Conservation (phyloP, 108 stramenopile species). For the Skeletonema tropicum region DNA sequence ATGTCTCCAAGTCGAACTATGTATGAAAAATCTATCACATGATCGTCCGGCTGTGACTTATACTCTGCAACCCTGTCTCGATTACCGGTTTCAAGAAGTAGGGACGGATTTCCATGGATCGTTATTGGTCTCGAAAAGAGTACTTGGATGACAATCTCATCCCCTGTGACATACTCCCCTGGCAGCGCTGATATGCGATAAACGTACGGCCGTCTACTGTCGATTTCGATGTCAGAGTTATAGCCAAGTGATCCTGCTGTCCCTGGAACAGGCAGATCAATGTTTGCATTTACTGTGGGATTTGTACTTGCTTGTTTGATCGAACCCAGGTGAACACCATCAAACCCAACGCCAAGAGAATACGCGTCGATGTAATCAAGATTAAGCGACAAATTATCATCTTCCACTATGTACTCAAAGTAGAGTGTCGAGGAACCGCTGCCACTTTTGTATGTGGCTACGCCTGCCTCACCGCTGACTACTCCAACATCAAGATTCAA, state of each 20-base stretch:
- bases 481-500: slow-evolving; percentile 53
- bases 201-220: slow-evolving; percentile 56
- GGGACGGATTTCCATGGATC: slow-evolving; percentile 51
- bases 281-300: slow-evolving; percentile 43
- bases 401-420: slow-evolving; percentile 47
- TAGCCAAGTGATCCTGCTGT: slow-evolving; percentile 44
- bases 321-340: slow-evolving; percentile 31
- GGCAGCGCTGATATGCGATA: slow-evolving; percentile 30
- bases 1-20: slow-evolving; percentile 59
- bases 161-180: slow-evolving; percentile 32
- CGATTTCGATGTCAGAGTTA: slow-evolving; percentile 48
- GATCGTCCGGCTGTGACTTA: slow-evolving; percentile 39
- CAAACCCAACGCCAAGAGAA: slow-evolving; percentile 36
- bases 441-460: slow-evolving; percentile 41
- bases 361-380: slow-evolving; percentile 48
- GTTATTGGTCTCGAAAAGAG: slow-evolving; percentile 55
- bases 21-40: slow-evolving; percentile 56
- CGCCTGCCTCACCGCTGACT: slow-evolving; percentile 18
- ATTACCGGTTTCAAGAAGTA: slow-evolving; percentile 55
- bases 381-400: slow-evolving; percentile 32
- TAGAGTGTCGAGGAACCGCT: slow-evolving; percentile 27
- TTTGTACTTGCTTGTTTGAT: slow-evolving; percentile 42
- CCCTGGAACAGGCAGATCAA: slow-evolving; percentile 46
- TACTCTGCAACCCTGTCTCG: slow-evolving; percentile 52
- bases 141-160: slow-evolving; percentile 38